Base-by-base conservation (phyloP, 2,329 filamentous ascomycete genomes). In the Nemania sp. region DNA sequence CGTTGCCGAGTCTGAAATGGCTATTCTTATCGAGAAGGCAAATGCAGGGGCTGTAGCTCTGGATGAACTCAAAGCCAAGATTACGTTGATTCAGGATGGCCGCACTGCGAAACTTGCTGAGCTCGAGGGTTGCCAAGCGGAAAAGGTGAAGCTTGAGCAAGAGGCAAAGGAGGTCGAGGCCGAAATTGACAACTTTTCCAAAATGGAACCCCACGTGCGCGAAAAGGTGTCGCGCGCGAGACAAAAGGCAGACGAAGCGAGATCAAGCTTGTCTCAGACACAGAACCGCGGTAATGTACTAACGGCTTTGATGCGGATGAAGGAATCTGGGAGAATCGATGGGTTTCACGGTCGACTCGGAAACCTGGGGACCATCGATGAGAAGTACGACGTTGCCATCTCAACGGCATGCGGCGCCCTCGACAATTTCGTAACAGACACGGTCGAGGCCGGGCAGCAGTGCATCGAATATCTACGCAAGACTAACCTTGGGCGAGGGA, bases 381-480 rank as follows among this genome's bases (percentile, higher is more conserved):
- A 91, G 73, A 91, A 91, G 76, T 99, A 96, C 75, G 95, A 99
- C 71, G 87, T 99, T 45, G 95, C 95, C n/a, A 97, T 99, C 62
- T 99, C 96, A 0, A 99, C 95, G 0, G 96, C 95, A 11, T 98
- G 95, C 68, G 88, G 91, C 47, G 85, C 90, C 2, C 85, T 99
- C 10, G 92, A 99, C 76, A 97, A 98, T 72, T 93, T 99, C 76
- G 94, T 99, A 10, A 96, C 96, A 0, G 95, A 98, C 70, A 93
- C 91, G 0, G 94, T 98, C 13, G 95, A 98, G 70, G 91, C 92
- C 60, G 95, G 93, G 65, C 95, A 99, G 76, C 93, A 98, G 74
- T 99, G 96, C 75, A 98, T 99, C 65, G 95, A 98, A 72, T 95
- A 99, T 72, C 83, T 99, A 12, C 88, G 95, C 57, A 99, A 98